These are phyloP conservation scores for Saitoella complicata DNA, from an alignment of 805 yeast species.

Conservation along the genomic window DNA sequence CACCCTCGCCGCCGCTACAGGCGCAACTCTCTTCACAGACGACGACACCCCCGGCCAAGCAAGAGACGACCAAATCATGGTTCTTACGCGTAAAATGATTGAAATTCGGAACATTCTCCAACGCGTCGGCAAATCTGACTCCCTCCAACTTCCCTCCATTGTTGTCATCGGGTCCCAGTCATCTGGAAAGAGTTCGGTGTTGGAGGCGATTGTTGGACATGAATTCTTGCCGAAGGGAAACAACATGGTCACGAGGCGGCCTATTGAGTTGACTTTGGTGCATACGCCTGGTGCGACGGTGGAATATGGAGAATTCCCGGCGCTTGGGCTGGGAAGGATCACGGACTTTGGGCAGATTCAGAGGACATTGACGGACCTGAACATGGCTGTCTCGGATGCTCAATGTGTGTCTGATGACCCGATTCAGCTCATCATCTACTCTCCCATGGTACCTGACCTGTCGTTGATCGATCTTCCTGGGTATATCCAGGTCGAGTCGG, in stretches of 20 bases:
- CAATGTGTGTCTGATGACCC: slow-evolving; percentile 90
- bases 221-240: slow-evolving; percentile 94
- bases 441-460: slow-evolving; percentile 82
- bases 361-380: slow-evolving; percentile 68
- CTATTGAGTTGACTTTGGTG: slow-evolving; percentile 83
- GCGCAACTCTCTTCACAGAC: slow-evolving; percentile 30
- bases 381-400: slow-evolving; percentile 74
- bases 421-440: slow-evolving; percentile 75
- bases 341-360: slow-evolving; percentile 84
- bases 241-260: slow-evolving; percentile 96
- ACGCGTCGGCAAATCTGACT: slow-evolving; percentile 58
- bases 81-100: slow-evolving; percentile 88
- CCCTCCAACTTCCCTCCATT: slow-evolving; percentile 69
- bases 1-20: slow-evolving; percentile 22
- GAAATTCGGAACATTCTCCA: slow-evolving; percentile 73
- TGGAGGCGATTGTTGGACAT: slow-evolving; percentile 95
- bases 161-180: slow-evolving; percentile 80
- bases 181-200: slow-evolving; percentile 93
- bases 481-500: slow-evolving; percentile 89
- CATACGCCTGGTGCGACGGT: slow-evolving; percentile 71
- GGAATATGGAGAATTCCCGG: slow-evolving; percentile 87
- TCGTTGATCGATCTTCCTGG: slow-evolving; percentile 95
- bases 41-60: slow-evolving; percentile 26
- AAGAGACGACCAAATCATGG: slow-evolving; percentile 56
- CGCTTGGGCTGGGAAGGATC: slow-evolving; percentile 61